Percentiles rank a stretch among this genome's conserved stretches.
phyloP scores from a whole-genome alignment of 495 filamentous ascomycete genomes.

The Penicillium paxilli region DNA sequence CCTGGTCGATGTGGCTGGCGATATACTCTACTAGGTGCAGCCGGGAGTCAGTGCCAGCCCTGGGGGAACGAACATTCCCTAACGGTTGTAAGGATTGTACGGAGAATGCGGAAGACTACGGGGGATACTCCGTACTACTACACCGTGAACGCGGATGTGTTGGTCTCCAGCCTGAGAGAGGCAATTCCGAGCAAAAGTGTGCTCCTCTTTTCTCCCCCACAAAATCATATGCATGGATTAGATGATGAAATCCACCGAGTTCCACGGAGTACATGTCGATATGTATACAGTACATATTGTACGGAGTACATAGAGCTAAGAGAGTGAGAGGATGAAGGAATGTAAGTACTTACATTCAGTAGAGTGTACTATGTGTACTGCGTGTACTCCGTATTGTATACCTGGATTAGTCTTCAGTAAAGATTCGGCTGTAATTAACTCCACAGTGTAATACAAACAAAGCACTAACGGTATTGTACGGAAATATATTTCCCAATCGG shows the following conservation, averaged over 20 bases:
- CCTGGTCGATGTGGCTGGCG: slow-evolving; percentile 20
- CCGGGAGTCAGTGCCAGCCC: slow-evolving; percentile 3
- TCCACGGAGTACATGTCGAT: neutral
- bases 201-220: neutral
- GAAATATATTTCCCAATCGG: slow-evolving; percentile 4
- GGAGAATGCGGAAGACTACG: neutral
- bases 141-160: neutral
- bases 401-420: too few species aligned
- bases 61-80: slow-evolving; percentile 2
- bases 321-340: too few species aligned
- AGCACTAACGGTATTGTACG: slow-evolving; percentile 2
- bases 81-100: slow-evolving; percentile 2
- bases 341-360: too few species aligned
- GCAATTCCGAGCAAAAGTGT: neutral
- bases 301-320: neutral
- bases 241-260: neutral
- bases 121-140: neutral
- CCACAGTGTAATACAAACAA: slow-evolving; percentile 10
- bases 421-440: neutral
- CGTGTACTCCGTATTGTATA: too few species aligned
- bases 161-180: neutral
- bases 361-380: too few species aligned
- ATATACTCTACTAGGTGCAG: slow-evolving; percentile 19
- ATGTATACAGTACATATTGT: neutral
- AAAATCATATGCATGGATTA: neutral